phyloP scores from a whole-genome alignment of 2,329 filamentous ascomycete genomes.

The Colletotrichum sp. region DNA sequence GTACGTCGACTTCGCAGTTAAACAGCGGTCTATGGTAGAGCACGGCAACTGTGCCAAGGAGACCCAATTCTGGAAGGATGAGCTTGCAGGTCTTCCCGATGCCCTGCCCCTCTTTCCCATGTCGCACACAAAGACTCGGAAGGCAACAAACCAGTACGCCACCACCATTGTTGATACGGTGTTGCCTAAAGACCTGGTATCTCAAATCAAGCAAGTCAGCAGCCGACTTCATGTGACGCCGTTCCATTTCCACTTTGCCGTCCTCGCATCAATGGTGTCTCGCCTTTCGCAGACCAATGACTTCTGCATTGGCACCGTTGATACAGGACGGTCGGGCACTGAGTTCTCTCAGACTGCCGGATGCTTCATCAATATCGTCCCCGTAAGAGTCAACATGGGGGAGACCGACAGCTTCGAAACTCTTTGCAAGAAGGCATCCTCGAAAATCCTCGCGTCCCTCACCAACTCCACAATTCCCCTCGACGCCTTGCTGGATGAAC shows the following conservation, averaged over 20 bases:
- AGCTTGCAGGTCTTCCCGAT: slow-evolving; percentile 24
- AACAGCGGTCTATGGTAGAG: slow-evolving; percentile 32
- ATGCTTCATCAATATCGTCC: slow-evolving; percentile 52
- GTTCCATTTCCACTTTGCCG: slow-evolving; percentile 53
- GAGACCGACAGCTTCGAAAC: not conserved
- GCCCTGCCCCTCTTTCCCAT: slow-evolving; percentile 38
- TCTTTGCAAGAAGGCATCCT: not conserved
- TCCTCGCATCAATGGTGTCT: slow-evolving; percentile 25
- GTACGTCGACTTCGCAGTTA: slow-evolving; percentile 37
- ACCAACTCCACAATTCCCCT: slow-evolving; percentile 51
- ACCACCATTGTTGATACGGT: not conserved
- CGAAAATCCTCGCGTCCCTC: slow-evolving; percentile 37
- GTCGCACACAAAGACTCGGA: not conserved
- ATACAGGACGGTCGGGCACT: slow-evolving; percentile 43
- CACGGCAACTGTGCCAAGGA: slow-evolving; percentile 30
- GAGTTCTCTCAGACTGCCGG: slow-evolving; percentile 43
- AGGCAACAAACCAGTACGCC: not conserved
- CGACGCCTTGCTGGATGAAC: slow-evolving; percentile 48
- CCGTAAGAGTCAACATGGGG: slow-evolving; percentile 41
- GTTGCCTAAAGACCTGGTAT: not conserved
- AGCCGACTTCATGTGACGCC: slow-evolving; percentile 13
- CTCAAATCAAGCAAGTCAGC: not conserved
- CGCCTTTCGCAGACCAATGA: slow-evolving; percentile 28
- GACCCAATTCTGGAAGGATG: slow-evolving; percentile 37
- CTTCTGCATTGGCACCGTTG: slow-evolving; percentile 52